Percentiles rank a stretch among this genome's conserved stretches.
Conservation (phyloP, 306 rosid species). For the Medicago truncatula region MtrunA17r5.0-ANR NC_053042.1:5351501-5352000, state of each 20-base stretch:
- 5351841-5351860: slow-evolving; percentile 30
- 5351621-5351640: slow-evolving; percentile 38
- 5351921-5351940: slow-evolving; percentile 87
- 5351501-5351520: not conserved
- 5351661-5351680: not conserved
- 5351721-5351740: slow-evolving; percentile 59
- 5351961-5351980: slow-evolving; percentile 96
- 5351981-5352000: slow-evolving; percentile 91
- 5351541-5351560: slow-evolving; percentile 61
- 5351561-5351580: slow-evolving; percentile 94
- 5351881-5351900: not conserved
- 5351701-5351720: slow-evolving; percentile 66
- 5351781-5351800: slow-evolving; percentile 64
- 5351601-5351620: slow-evolving; percentile 46
- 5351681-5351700: slow-evolving; percentile 80
- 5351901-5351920: slow-evolving; percentile 21
- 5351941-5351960: slow-evolving; percentile 70
- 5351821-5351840: slow-evolving; percentile 97
- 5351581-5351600: slow-evolving; percentile 53
- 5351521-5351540: slow-evolving; percentile 16
- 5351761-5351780: slow-evolving; percentile 90
- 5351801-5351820: slow-evolving; percentile 96
- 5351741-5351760: slow-evolving; percentile 64
- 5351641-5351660: not conserved
- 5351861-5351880: not conserved